Evolutionary conservation across 2,329 filamentous ascomycete genomes (phyloP).

Genomic region (Diaporthe sp.): DNA sequence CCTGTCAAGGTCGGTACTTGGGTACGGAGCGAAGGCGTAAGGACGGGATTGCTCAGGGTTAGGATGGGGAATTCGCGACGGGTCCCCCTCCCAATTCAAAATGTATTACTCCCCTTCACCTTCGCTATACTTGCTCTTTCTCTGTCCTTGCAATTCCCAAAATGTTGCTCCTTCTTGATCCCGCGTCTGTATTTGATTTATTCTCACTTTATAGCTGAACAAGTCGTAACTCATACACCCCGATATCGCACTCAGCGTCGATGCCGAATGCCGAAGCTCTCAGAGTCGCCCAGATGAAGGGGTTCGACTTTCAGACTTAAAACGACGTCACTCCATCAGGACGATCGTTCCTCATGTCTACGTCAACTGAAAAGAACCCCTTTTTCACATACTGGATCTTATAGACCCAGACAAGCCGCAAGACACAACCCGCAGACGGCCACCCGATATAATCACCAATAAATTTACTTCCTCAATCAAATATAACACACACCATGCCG

Average conservation of each 20-base stretch:
- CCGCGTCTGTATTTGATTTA: no score
- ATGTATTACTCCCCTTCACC: not conserved
- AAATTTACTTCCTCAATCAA: not conserved
- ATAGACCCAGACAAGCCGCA: not conserved
- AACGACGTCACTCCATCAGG: conserved; percentile 22
- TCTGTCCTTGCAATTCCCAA: not conserved
- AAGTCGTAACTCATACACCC: not conserved
- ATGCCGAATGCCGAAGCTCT: conserved; percentile 28
- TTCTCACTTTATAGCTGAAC: not conserved
- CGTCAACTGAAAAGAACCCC: not conserved
- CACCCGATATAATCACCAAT: not conserved
- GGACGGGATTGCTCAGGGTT: not conserved
- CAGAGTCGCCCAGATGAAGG: not conserved
- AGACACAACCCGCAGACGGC: not conserved
- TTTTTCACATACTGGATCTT: not conserved
- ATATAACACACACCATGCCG: not conserved
- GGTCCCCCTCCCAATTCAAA: not conserved
- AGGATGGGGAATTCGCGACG: not conserved
- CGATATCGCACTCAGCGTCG: not conserved
- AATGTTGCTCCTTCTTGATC: no score
- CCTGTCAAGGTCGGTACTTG: conserved; percentile 19
- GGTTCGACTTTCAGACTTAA: not conserved
- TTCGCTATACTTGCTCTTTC: not conserved
- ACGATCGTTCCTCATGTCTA: not conserved
- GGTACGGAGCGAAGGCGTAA: not conserved